Evolutionary conservation across 768 basidiomycete genomes (phyloP).

Genomic region (Suillus placidus): DNA sequence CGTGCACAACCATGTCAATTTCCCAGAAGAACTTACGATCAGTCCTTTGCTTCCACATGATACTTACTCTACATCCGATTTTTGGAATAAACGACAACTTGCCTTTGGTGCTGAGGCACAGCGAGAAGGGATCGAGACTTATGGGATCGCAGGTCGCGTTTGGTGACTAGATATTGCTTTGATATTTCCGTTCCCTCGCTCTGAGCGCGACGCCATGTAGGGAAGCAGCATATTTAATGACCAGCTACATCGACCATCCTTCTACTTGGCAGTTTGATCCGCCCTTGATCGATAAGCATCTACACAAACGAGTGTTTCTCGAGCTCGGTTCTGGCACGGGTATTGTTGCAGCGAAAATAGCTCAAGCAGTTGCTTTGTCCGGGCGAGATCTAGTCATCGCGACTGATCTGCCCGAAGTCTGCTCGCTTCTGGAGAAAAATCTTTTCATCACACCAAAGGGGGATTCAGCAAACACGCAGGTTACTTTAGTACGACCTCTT

Average conservation of each 20-base stretch:
- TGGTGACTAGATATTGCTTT: slow-evolving; percentile 53
- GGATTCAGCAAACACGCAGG: slow-evolving; percentile 1
- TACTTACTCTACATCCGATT: too few species aligned
- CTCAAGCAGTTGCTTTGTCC: slow-evolving; percentile 40
- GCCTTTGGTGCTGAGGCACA: slow-evolving; percentile 44
- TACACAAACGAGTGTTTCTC: slow-evolving; percentile 43
- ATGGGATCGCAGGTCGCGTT: slow-evolving; percentile 84
- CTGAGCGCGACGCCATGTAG: slow-evolving; percentile 38
- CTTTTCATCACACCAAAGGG: slow-evolving; percentile 18
- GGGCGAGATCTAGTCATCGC: slow-evolving; percentile 41
- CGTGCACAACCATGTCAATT: neutral
- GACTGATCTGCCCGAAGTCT: slow-evolving; percentile 82
- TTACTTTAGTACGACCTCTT: slow-evolving; percentile 53
- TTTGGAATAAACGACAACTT: neutral
- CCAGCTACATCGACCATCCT: slow-evolving; percentile 51
- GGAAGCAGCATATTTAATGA: slow-evolving; percentile 73
- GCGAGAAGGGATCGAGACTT: slow-evolving; percentile 61
- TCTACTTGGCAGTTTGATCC: slow-evolving; percentile 54
- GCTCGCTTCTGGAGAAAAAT: slow-evolving; percentile 50
- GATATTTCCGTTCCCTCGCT: slow-evolving; percentile 16
- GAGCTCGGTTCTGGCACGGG: slow-evolving; percentile 86
- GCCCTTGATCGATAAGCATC: slow-evolving; percentile 39
- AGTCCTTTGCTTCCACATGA: neutral
- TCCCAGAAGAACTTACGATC: slow-evolving; percentile 1
- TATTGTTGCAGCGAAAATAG: slow-evolving; percentile 53